Percentiles rank a stretch among this genome's conserved stretches.
Evolutionary conservation across 2,329 filamentous ascomycete species (phyloP).

Genomic region (Aspergillus puulaauensis): DNA sequence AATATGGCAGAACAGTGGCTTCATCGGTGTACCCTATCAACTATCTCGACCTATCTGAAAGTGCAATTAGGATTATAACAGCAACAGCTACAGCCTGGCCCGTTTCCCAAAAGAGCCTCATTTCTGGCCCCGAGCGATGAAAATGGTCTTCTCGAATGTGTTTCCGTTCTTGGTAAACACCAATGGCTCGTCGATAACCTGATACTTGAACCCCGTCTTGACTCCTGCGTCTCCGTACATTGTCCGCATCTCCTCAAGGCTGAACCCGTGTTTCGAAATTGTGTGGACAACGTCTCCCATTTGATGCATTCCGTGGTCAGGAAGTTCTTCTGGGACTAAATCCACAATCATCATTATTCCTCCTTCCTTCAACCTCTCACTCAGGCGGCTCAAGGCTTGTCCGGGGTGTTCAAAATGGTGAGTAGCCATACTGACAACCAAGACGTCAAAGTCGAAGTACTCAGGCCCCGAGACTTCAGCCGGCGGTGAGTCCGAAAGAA

Average conservation of each 20-base stretch:
- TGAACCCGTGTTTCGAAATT: constrained; percentile 67
- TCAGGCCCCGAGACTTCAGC: constrained; percentile 58
- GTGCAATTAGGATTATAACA: neutral
- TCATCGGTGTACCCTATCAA: neutral
- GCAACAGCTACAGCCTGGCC: neutral
- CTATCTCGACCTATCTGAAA: neutral
- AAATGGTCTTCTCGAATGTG: constrained; percentile 26
- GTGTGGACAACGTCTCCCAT: constrained; percentile 46
- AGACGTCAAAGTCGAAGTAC: constrained; percentile 69
- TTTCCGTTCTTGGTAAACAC: constrained; percentile 39
- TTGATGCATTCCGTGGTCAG: constrained; percentile 23
- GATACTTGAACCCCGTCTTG: constrained; percentile 57
- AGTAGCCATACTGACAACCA: constrained; percentile 61
- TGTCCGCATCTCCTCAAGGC: constrained; percentile 55
- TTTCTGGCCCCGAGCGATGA: constrained; percentile 33
- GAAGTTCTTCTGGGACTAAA: constrained; percentile 56
- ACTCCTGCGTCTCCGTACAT: constrained; percentile 66
- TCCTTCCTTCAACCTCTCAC: constrained; percentile 61
- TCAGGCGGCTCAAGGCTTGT: constrained; percentile 59
- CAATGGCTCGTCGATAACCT: constrained; percentile 53
- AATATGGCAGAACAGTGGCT: neutral
- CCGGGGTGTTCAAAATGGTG: constrained; percentile 68
- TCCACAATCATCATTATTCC: constrained; percentile 69
- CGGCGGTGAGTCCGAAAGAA: constrained; percentile 53
- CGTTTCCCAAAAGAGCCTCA: neutral